These are phyloP conservation scores for Arctium lappa DNA, from an alignment of 129 eudicot species.

Conservation along the genomic window DNA sequence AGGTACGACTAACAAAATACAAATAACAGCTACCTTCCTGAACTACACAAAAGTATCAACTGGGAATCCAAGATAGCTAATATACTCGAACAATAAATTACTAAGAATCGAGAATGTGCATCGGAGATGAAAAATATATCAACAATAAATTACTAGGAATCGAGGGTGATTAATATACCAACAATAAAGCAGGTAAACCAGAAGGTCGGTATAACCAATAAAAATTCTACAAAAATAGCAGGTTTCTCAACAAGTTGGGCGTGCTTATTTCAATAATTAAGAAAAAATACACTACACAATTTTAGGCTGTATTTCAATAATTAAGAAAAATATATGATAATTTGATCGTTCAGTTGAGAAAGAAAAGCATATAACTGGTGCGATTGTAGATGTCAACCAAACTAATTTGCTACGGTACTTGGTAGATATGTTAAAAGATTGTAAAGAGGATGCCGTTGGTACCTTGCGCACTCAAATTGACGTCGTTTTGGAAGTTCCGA, in stretches of 20 bases:
- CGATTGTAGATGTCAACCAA: background rate
- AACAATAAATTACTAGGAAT: no score
- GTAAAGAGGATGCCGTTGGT: background rate
- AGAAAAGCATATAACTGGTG: background rate
- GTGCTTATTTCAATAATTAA: background rate
- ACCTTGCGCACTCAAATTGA: background rate
- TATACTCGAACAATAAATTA: no score
- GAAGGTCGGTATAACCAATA: background rate
- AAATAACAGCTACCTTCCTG: background rate
- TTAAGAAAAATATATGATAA: background rate
- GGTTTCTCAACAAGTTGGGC: background rate
- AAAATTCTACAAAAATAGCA: background rate
- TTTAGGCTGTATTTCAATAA: background rate
- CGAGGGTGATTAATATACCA: background rate
- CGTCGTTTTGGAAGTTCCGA: background rate
- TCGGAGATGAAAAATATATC: no score
- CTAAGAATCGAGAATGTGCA: no score
- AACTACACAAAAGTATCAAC: no score
- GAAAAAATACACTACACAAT: background rate
- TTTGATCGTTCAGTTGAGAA: background rate
- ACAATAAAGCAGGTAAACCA: background rate
- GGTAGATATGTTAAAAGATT: background rate
- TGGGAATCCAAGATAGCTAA: no score
- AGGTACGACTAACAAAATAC: background rate
- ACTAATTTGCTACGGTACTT: background rate